phyloP scores from a whole-genome alignment of 73 alveolate species.

The Paramecium pentaurelia region DNA sequence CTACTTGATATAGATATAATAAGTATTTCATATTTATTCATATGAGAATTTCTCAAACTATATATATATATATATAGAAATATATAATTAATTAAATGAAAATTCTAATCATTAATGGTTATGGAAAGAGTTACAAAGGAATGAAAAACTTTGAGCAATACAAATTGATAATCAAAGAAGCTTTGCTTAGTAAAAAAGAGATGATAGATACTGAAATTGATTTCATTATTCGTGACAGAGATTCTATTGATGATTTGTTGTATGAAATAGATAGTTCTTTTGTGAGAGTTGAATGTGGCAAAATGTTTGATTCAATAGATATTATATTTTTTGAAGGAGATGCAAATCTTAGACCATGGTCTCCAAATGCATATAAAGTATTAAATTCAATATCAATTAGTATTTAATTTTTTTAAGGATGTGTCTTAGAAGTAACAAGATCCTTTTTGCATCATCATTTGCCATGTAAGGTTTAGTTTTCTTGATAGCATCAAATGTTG shows the following conservation, averaged over 20 bases:
- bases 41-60: background rate
- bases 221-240: slow-evolving; percentile 47
- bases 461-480: slow-evolving; percentile 56
- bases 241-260: slow-evolving; percentile 65
- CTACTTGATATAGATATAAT: background rate
- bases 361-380: slow-evolving; percentile 68
- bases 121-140: slow-evolving; percentile 2
- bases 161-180: background rate
- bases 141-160: background rate
- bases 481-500: slow-evolving; percentile 56
- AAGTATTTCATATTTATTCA: background rate
- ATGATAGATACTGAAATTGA: slow-evolving; percentile 59
- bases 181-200: slow-evolving; percentile 30
- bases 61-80: background rate
- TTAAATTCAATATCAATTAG: background rate
- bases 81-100: background rate
- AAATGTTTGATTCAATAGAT: slow-evolving; percentile 82
- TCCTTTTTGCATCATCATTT: slow-evolving; percentile 49
- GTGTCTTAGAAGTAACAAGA: slow-evolving; percentile 52
- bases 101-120: slow-evolving; percentile 15
- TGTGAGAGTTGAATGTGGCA: slow-evolving; percentile 61
- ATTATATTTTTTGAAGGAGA: slow-evolving; percentile 89
- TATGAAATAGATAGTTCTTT: slow-evolving; percentile 67
- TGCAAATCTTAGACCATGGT: slow-evolving; percentile 90
- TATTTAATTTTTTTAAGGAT: slow-evolving; percentile 39